These are phyloP conservation scores for Naegleria lovaniensis DNA, from an alignment of 208 protist genomes.

Conservation along the genomic window DNA sequence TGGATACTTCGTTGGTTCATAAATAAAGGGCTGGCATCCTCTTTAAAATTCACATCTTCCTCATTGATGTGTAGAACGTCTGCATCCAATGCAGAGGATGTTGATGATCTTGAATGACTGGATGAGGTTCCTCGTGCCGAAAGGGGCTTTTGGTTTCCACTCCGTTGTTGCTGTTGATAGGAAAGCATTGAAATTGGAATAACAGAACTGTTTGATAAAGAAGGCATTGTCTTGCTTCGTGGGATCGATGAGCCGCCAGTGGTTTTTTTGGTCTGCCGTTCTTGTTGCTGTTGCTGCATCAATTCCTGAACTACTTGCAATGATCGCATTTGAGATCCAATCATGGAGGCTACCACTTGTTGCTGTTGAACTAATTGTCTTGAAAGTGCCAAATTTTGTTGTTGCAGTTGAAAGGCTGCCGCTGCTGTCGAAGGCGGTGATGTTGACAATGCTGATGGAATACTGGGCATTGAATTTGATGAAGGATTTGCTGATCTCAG, in stretches of 20 bases:
- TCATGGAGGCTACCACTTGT: neutral
- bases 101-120: neutral
- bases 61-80: neutral
- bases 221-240: neutral
- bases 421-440: too few relatives aligned
- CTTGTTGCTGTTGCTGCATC: neutral
- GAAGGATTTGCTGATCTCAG: neutral
- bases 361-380: neutral
- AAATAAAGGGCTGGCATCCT: neutral
- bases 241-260: neutral
- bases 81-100: neutral
- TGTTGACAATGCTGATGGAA: neutral
- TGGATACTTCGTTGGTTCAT: too few relatives aligned
- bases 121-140: neutral
- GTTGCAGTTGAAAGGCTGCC: neutral
- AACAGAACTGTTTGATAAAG: neutral
- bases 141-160: neutral
- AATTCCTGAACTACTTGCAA: neutral
- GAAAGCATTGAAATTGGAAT: neutral
- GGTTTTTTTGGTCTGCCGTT: neutral
- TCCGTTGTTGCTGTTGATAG: neutral
- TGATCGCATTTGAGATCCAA: neutral
- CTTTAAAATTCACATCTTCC: neutral
- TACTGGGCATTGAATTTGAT: neutral
- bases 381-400: neutral